These are phyloP conservation scores for Rhodomyrtus psidioides DNA, from an alignment of 441 rosid genomes.

Conservation along the genomic window DNA sequence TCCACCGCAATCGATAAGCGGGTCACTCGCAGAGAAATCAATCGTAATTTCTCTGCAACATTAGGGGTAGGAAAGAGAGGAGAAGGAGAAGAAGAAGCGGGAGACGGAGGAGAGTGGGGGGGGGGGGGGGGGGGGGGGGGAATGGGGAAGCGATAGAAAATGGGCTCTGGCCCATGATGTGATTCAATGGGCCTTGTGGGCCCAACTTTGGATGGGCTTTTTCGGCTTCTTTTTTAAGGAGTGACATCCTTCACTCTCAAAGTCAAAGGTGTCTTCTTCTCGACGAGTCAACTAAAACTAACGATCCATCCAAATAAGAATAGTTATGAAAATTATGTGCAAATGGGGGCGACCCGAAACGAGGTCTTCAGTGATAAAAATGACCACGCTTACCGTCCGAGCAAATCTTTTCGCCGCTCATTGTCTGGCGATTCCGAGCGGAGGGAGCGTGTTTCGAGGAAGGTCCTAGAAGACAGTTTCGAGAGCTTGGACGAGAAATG, in stretches of 20 bases:
- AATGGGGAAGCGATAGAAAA: not conserved
- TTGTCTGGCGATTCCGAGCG: not conserved
- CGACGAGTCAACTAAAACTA: too few relatives aligned
- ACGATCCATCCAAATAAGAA: not conserved
- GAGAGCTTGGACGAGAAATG: not conserved
- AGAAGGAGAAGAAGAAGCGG: not conserved
- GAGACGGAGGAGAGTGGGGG: not conserved
- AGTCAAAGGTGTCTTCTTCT: not conserved
- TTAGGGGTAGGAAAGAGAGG: not conserved
- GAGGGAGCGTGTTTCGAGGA: rapidly evolving
- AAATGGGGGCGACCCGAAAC: too few relatives aligned
- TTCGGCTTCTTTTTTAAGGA: not conserved
- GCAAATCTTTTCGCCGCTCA: not conserved
- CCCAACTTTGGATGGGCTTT: not conserved
- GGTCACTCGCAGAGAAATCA: not conserved
- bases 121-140: too few relatives aligned
- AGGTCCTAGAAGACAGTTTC: not conserved
- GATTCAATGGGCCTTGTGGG: not conserved
- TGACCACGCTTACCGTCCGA: not conserved
- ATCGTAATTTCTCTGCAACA: not conserved
- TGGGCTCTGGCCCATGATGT: not conserved
- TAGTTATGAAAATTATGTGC: not conserved
- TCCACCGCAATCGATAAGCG: not conserved
- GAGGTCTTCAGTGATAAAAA: not conserved
- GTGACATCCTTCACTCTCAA: not conserved